Base-by-base conservation (phyloP, 140 eudicot species). In the Oenanthe javanica region DNA sequence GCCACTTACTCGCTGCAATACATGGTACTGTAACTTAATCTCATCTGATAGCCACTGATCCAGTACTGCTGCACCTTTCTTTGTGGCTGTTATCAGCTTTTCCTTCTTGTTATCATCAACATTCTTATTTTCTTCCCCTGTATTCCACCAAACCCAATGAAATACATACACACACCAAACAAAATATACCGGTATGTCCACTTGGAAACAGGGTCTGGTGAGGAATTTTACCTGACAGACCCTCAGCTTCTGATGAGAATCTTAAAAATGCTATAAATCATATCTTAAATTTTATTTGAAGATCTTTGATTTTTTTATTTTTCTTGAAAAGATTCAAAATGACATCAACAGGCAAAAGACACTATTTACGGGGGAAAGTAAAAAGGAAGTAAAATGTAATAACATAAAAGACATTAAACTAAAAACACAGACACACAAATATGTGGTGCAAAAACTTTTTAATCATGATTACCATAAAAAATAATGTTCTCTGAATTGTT, bases 31-130 rank as follows among this genome's bases (percentile, higher is more conserved):
- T 66, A 85, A 84, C 86, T 92, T 95, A 21, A 95, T 86, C n/a
- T 95, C 86, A 49, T 95, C 97, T 0, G 98, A 81, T 57, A 95
- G 83, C 81, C 85, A 93, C 79, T 88, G 90, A 82, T 95, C 99
- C 90, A 95, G 84, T 13, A 95, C 98, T n/a, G 97, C 99, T 9
- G 91, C 85, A 57, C 99, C 98, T 83, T 95, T 95, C 91, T 92
- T 95, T 43, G 93, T 93, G 9, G 97, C 97, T 54, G 86, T 89
- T 64, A 91, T 91, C 73, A 88, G 79, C 88, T 89, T 89, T 80
- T 87, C 93, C 81, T 89, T 75, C 87, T 89, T 87, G 48, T 66
- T 74, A 83, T 78, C 86, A 27, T 81, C 77, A 40, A 73, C 77
- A 66, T 85, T 71, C 70, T 79, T 86, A 67, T 87, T 92, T 76